Percentiles rank a stretch among this genome's conserved stretches.
Evolutionary conservation across 2,329 filamentous ascomycete species (phyloP).

Genomic region (Fusarium sp.): DNA sequence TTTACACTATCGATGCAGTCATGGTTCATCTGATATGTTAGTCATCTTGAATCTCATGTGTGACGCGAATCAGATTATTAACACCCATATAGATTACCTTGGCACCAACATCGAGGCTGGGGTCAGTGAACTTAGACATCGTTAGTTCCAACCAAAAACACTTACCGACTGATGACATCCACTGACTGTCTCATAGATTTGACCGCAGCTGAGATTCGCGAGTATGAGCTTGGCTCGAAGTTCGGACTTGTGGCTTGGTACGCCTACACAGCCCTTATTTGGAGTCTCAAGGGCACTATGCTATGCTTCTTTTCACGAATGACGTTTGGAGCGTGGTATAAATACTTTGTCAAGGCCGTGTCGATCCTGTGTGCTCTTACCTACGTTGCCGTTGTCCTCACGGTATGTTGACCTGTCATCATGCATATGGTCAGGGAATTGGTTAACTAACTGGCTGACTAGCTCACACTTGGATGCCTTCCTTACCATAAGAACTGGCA

Average conservation of each 20-base stretch:
- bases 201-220: constrained; percentile 43
- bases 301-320: constrained; percentile 47
- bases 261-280: constrained; percentile 52
- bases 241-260: constrained; percentile 55
- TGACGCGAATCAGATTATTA: not conserved
- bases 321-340: constrained; percentile 44
- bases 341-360: constrained; percentile 30
- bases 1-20: constrained; percentile 51
- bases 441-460: not conserved
- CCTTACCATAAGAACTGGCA: constrained; percentile 41
- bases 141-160: not conserved
- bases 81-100: constrained; percentile 21
- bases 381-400: constrained; percentile 37
- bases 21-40: constrained; percentile 52
- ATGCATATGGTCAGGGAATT: not conserved
- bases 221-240: constrained; percentile 50
- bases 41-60: not conserved
- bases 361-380: constrained; percentile 7
- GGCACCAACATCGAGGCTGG: constrained; percentile 42
- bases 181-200: constrained; percentile 29
- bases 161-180: not conserved
- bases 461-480: constrained; percentile 42
- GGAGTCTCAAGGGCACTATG: constrained; percentile 49
- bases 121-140: not conserved
- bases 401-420: constrained; percentile 11